Evolutionary conservation across 1,139 yeast genomes (phyloP), one percentile per base, ranked within the genome.

Genomic region (Lodderomyces elongisporus): DNA sequence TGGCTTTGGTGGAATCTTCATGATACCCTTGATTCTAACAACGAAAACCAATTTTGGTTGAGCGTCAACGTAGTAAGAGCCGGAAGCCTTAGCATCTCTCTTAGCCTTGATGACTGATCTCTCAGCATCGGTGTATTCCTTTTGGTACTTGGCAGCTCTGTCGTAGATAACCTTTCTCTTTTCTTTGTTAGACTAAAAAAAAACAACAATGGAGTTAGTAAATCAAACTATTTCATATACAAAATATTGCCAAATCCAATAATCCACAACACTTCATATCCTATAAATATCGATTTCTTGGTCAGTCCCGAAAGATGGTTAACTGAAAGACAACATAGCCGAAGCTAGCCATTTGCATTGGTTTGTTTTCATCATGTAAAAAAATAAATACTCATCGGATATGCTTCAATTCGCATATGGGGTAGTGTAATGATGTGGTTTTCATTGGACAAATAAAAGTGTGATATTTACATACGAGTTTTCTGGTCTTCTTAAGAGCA

Each of bases 231-330:
- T 17, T 28, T 29, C 13, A 20, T 20, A 20, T 20, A 10, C 7
- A 17, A 20, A 20, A 8, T 20, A 10, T 20, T 20, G 22, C 10
- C 9, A 8, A 20, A 20, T 8, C 17, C 14, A 12, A 4, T 30
- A 14, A 17, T 32, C 28, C 37, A 25, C 12, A 13, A 7, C 23
- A n/a, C n/a, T n/a, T n/a, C n/a, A n/a, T n/a, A n/a, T n/a, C n/a
- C n/a, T n/a, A n/a, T n/a, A n/a, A n/a, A n/a, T n/a, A n/a, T n/a
- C n/a, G n/a, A n/a, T n/a, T n/a, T n/a, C n/a, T 47, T 63, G 58
- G 60, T 88, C 96, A 88, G 97, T 71, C 96, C 94, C 95, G 97
- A 88, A 88, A 88, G 97, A 88, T 88, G 96, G 97, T 88, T 87
- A 81, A 82, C 83, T 67, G 74, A 78, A 80, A 65, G 89, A 85